Percentiles rank a stretch among this genome's conserved stretches.
phyloP scores from a whole-genome alignment of 2,329 filamentous ascomycete species.

The Fusarium albidum region DNA sequence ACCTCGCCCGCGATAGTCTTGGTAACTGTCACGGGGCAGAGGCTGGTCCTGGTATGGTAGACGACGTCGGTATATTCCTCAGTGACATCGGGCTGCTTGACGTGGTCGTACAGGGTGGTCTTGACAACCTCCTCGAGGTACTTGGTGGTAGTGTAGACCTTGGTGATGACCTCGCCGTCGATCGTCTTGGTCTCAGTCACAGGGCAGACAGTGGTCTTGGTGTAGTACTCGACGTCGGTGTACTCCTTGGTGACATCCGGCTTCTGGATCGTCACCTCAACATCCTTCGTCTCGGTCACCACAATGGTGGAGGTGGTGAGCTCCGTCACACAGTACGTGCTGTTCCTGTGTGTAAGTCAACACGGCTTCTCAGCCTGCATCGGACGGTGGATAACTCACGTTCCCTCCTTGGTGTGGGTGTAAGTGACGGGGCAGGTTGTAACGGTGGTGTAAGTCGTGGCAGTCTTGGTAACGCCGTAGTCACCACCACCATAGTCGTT shows the following conservation, averaged over 20 bases:
- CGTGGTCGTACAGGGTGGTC: slow-evolving; percentile 45
- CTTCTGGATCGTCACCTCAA: slow-evolving; percentile 47
- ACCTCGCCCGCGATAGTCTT: slow-evolving; percentile 48
- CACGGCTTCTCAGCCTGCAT: not conserved
- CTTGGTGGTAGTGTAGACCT: slow-evolving; percentile 42
- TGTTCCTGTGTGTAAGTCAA: slow-evolving; percentile 32
- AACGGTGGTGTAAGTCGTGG: slow-evolving; percentile 50
- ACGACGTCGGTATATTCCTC: slow-evolving; percentile 45
- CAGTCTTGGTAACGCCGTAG: slow-evolving; percentile 26
- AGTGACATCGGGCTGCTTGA: slow-evolving; percentile 49
- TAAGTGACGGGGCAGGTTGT: slow-evolving; percentile 56
- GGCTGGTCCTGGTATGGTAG: slow-evolving; percentile 53
- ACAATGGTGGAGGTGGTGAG: slow-evolving; percentile 54
- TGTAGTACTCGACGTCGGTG: slow-evolving; percentile 48
- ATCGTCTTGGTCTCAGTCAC: slow-evolving; percentile 50
- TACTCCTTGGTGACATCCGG: slow-evolving; percentile 46
- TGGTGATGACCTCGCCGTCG: slow-evolving; percentile 35
- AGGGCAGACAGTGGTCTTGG: slow-evolving; percentile 55
- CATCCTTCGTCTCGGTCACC: slow-evolving; percentile 51
- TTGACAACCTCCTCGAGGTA: slow-evolving; percentile 41
- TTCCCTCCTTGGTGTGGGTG: slow-evolving; percentile 50
- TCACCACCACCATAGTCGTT: slow-evolving; percentile 17
- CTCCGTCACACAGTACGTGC: slow-evolving; percentile 53
- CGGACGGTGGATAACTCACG: slow-evolving; percentile 44
- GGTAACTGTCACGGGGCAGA: slow-evolving; percentile 53